phyloP scores from a whole-genome alignment of 1,139 yeast genomes.

The Geotrichum cucujoidarum region DNA sequence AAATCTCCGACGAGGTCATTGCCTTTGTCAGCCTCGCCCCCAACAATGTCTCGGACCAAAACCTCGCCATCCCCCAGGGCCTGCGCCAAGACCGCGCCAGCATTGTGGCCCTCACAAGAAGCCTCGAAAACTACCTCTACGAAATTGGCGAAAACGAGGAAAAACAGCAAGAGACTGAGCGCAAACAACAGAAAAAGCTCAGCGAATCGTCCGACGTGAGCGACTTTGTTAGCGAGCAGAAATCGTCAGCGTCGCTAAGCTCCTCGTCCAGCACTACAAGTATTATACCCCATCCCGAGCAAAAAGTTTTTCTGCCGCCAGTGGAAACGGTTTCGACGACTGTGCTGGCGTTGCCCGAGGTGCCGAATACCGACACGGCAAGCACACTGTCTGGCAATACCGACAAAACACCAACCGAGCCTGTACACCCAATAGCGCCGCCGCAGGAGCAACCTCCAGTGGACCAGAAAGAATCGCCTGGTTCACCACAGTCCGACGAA shows the following conservation, averaged over 20 bases:
- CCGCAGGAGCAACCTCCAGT: too few relatives aligned
- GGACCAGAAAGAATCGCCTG: too few relatives aligned
- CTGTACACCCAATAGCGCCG: too few relatives aligned
- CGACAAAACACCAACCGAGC: too few relatives aligned
- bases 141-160: conserved; percentile 6
- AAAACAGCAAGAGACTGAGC: not conserved
- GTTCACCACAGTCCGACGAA: too few relatives aligned
- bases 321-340: not conserved
- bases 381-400: too few relatives aligned
- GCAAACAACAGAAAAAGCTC: not conserved
- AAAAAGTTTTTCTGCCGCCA: too few relatives aligned
- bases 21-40: conserved; percentile 23
- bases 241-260: conserved; percentile 7
- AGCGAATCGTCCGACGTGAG: conserved; percentile 6
- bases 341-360: not conserved
- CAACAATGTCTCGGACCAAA: conserved; percentile 21
- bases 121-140: conserved; percentile 27
- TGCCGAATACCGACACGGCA: too few relatives aligned
- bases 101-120: conserved; percentile 24
- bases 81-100: conserved; percentile 22
- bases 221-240: conserved; percentile 7
- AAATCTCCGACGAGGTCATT: conserved; percentile 26
- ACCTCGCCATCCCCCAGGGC: conserved; percentile 26
- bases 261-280: not conserved
- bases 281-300: too few relatives aligned